Evolutionary conservation across 768 basidiomycete genomes (phyloP).

Genomic region (Podaxis carcinomalis): DNA sequence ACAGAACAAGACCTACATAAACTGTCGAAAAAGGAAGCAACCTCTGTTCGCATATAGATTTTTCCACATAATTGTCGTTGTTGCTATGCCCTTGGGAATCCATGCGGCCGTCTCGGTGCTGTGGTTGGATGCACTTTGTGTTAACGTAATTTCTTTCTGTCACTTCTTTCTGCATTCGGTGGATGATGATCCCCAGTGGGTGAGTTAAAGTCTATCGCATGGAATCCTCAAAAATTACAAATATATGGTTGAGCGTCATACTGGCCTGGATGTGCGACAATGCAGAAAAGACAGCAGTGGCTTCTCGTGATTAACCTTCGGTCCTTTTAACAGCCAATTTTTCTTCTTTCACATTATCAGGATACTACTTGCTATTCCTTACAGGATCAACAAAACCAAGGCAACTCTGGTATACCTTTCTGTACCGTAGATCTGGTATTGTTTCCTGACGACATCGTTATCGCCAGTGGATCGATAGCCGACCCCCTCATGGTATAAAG

Average conservation of each 20-base stretch:
- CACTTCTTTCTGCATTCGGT: not conserved
- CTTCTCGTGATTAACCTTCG: not conserved
- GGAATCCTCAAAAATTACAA: not conserved
- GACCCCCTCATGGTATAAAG: not conserved
- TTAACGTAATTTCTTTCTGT: not conserved
- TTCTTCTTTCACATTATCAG: not conserved
- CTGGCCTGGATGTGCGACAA: not conserved
- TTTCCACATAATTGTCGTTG: constrained; percentile 1
- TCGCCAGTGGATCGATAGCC: not conserved
- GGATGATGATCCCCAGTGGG: not conserved
- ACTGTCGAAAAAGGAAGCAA: constrained; percentile 62
- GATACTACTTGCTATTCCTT: not conserved
- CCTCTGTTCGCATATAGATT: constrained; percentile 49
- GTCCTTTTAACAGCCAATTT: not conserved
- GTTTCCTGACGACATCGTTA: not conserved
- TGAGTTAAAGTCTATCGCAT: not conserved
- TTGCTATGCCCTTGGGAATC: constrained; percentile 10
- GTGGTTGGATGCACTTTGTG: not conserved
- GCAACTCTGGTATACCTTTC: constrained; percentile 5
- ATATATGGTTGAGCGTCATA: not conserved
- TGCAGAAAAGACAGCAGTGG: not conserved
- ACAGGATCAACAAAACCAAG: constrained; percentile 9
- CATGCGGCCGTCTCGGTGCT: not conserved
- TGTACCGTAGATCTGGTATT: not conserved
- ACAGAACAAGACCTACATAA: constrained; percentile 80